Evolutionary conservation across 352 stramenopile genomes (phyloP), one percentile per base, ranked within the genome.

Genomic region (Halophytophthora batemanensis): DNA sequence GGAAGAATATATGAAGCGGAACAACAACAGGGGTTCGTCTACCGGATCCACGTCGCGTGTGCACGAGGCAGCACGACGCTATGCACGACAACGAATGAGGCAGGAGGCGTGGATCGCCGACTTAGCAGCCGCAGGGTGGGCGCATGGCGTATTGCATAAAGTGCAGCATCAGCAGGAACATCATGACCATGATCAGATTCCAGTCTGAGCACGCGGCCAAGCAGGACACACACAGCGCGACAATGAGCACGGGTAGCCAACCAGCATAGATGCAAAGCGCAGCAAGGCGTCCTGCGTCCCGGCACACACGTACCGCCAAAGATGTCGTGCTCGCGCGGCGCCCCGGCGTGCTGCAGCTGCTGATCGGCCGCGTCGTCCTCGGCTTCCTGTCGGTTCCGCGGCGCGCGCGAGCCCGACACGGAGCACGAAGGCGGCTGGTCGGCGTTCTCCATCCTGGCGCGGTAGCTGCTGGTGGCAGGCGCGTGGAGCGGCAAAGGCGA

Each of bases 131-230:
- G 48, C 84, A 94, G 2, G 73, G 82, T n/a, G 74, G 69, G 31
- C 80, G 82, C 84, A 94, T 93, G 14, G 81, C 77, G 55, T 93
- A 90, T 53, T 92, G 82, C 79, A 94, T 88, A 18, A 94, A 90
- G 58, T 94, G 80, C 31, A 94, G 65, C 58, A 91, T 45, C 47
- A 94, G 62, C 68, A 94, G 76, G 58, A 91, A 87, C 69, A 83
- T 75, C 73, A 94, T 87, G 23, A 94, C 53, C 59, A 82, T 82
- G 69, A 91, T 93, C 18, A 94, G 69, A 61, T 94, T 94, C 61
- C 55, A 70, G 47, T 92, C 78, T 90, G 50, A 19, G 33, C 25
- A 6, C 7, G 8, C 17, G 33, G 34, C 40, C 22, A 21, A 60
- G 34, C 15, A 56, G 14, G 44, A 19, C 38, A 31, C 25, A 8